These are phyloP conservation scores for Phytophthora nicotianae DNA, from an alignment of 352 stramenopile species.

Conservation along the genomic window DNA sequence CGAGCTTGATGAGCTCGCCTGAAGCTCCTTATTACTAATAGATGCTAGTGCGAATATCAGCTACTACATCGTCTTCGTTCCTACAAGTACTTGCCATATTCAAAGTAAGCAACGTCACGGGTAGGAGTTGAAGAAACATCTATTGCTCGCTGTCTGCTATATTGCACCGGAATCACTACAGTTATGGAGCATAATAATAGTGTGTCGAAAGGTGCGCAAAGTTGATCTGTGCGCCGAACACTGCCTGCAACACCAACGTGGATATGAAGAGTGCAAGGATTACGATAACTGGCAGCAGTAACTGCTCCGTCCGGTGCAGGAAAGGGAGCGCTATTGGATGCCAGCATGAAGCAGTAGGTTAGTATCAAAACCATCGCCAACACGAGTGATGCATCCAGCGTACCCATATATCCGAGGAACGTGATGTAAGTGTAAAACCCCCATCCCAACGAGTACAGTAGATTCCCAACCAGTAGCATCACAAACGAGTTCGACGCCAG, in stretches of 20 bases:
- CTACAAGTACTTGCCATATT: background rate
- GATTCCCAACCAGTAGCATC: slow-evolving; percentile 92
- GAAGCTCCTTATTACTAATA: slow-evolving; percentile 33
- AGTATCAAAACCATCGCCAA: slow-evolving; percentile 1
- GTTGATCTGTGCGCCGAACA: slow-evolving; percentile 77
- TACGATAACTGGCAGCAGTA: slow-evolving; percentile 84
- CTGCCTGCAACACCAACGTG: slow-evolving; percentile 76
- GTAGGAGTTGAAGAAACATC: slow-evolving; percentile 24
- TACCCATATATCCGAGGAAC: slow-evolving; percentile 96
- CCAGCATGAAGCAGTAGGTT: slow-evolving; percentile 1
- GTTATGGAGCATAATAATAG: slow-evolving; percentile 80
- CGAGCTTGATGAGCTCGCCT: slow-evolving; percentile 9
- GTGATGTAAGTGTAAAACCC: slow-evolving; percentile 98
- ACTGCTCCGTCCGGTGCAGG: slow-evolving; percentile 90
- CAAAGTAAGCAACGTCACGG: background rate
- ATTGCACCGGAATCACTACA: background rate
- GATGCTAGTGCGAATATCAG: slow-evolving; percentile 20
- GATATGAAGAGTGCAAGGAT: slow-evolving; percentile 81
- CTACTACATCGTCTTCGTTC: slow-evolving; percentile 10
- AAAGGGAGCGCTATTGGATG: slow-evolving; percentile 78
- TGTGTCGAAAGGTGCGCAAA: slow-evolving; percentile 69
- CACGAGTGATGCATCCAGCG: slow-evolving; percentile 2
- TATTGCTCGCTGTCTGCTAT: slow-evolving; percentile 21
- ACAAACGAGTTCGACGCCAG: slow-evolving; percentile 91
- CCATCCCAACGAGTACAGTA: slow-evolving; percentile 94